Evolutionary conservation across 2,329 filamentous ascomycete species (phyloP), one percentile per base, ranked within the genome.

Genomic region (Simplicillium sp.): DNA sequence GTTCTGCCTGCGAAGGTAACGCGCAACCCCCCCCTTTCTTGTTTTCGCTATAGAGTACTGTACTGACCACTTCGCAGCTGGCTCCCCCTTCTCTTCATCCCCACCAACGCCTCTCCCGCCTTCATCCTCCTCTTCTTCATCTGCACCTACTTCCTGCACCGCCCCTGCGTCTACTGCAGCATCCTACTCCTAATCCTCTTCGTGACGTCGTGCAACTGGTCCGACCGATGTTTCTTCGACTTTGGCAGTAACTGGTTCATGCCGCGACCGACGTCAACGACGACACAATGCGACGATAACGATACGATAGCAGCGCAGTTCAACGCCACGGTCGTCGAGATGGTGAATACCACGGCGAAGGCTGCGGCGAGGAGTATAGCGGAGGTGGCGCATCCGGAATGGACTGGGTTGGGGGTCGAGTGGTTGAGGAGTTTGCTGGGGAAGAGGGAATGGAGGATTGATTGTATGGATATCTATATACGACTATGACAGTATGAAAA

Each of bases 81-180:
- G 83, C 76, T 92, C 39, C 86, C 86, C 25, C 80, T 92, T 52
- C 84, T 92, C 59, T 89, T 92, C 65, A 88, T 92, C 52, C 86
- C 86, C 39, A 87, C 86, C 44, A 88, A 89, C 60, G 84, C 86
- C 51, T 88, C 84, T 43, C 86, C 86, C 18, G 75, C 85, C 55
- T 89, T 90, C 68, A 86, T 92, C 60, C 78, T 90, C 66, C 77
- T 87, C 65, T 87, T 92, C 72, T 83, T 98, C 68, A 74, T 87
- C 49, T 87, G 89, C 62, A 95, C 89, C 49, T 97, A 95, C 71
- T 86, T 94, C 65, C 81, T 98, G 54, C 94, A 96, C 67, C 82
- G 90, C 41, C 92, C 92, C 40, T 98, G 92, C 69, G 83, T 95
- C 53, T 98, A 98, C 74, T 98, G 92, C 76, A 95, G 88, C 46